Conservation (phyloP, 768 basidiomycete genomes). For the Saitozyma podzolica region DNA sequence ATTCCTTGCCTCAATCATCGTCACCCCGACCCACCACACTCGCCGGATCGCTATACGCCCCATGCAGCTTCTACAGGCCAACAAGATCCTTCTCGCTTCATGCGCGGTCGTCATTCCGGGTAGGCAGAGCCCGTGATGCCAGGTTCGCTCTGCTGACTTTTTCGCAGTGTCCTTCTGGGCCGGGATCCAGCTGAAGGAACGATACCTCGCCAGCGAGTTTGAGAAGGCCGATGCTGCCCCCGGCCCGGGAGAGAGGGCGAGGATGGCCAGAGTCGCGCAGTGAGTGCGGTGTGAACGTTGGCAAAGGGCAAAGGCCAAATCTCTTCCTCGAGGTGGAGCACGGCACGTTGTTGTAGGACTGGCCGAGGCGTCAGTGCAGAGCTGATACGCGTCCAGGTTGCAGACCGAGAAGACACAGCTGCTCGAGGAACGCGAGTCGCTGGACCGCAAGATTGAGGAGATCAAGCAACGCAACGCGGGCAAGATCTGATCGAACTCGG, state of each 20-base stretch:
- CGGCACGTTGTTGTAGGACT: not conserved
- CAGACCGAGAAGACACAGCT: constrained; percentile 34
- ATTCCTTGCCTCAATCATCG: not conserved
- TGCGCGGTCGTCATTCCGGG: constrained; percentile 33
- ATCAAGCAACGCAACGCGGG: constrained; percentile 26
- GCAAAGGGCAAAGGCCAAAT: not conserved
- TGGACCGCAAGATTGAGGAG: constrained; percentile 34
- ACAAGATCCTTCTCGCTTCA: constrained; percentile 31
- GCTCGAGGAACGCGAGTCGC: constrained; percentile 22
- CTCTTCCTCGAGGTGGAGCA: not conserved
- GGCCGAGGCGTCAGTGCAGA: too few species aligned
- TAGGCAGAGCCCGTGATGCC: constrained; percentile 15
- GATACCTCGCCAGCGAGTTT: constrained; percentile 21
- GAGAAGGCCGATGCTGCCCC: constrained; percentile 2
- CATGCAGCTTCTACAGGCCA: constrained; percentile 28
- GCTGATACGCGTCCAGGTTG: constrained; percentile 19
- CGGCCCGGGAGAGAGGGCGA: constrained; percentile 11
- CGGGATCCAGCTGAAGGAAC: constrained; percentile 27
- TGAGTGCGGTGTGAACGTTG: constrained; percentile 11
- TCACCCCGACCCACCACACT: too few species aligned
- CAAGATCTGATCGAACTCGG: too few species aligned
- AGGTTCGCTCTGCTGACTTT: not conserved
- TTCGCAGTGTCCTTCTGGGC: constrained; percentile 32
- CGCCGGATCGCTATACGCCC: too few species aligned
- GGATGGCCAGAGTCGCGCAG: constrained; percentile 32